Conservation (phyloP, 176 grass and related monocot species). For the Tuctoria greenei region DNA sequence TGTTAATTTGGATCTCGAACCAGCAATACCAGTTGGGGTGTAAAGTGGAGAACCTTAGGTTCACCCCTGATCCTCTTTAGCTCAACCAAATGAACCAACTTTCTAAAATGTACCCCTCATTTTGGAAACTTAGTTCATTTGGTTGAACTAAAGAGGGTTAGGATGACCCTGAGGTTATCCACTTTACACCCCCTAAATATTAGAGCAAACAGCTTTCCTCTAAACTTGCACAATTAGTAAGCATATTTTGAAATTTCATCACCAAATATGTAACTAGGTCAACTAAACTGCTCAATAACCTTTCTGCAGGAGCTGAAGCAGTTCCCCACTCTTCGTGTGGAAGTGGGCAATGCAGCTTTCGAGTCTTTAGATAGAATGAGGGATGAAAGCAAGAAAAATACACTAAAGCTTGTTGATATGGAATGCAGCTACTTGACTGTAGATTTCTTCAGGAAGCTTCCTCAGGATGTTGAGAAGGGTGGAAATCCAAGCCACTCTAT, state of each 20-base stretch:
- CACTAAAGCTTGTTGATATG: constrained; percentile 96
- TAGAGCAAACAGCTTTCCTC: background rate
- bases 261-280: background rate
- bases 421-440: constrained; percentile 96
- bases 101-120: too few relatives aligned
- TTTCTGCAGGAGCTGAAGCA: constrained; percentile 89
- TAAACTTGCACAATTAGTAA: background rate
- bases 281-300: background rate
- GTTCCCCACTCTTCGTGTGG: constrained; percentile 84
- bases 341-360: constrained; percentile 88
- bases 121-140: too few relatives aligned
- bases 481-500: constrained; percentile 98
- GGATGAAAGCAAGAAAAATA: constrained; percentile 98
- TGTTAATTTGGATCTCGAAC: background rate
- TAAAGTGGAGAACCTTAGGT: too few relatives aligned
- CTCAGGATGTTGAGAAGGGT: constrained; percentile 97
- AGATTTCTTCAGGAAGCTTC: constrained; percentile 99
- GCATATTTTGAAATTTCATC: background rate
- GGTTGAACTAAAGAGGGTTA: too few relatives aligned
- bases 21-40: background rate
- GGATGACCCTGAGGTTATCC: too few relatives aligned
- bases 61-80: too few relatives aligned
- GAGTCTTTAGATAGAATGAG: constrained; percentile 98
- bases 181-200: too few relatives aligned
- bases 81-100: too few relatives aligned